These are phyloP conservation scores for Anthracocystis setariae DNA, from an alignment of 1,284 basidiomycete genomes.

Conservation along the genomic window DNA sequence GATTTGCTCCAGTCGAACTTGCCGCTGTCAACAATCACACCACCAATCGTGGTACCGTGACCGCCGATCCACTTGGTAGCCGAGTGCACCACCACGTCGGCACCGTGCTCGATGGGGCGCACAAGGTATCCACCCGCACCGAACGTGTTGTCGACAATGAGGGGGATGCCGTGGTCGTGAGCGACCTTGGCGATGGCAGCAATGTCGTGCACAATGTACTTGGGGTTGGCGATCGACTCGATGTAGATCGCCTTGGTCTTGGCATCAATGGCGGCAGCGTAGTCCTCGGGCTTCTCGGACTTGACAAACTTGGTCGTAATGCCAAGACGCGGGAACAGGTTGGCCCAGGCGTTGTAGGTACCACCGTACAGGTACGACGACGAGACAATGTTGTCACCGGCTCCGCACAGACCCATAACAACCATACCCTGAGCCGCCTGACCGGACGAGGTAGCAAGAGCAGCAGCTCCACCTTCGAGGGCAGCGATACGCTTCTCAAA, in stretches of 20 bases:
- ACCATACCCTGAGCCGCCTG: slow-evolving; percentile 85
- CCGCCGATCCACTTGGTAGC: slow-evolving; percentile 93
- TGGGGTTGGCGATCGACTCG: slow-evolving; percentile 87
- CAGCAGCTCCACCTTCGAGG: slow-evolving; percentile 82
- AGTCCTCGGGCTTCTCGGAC: slow-evolving; percentile 74
- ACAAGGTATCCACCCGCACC: slow-evolving; percentile 83
- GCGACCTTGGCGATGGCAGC: slow-evolving; percentile 81
- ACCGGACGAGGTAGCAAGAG: slow-evolving; percentile 81
- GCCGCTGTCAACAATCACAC: slow-evolving; percentile 82
- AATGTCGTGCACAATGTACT: slow-evolving; percentile 78
- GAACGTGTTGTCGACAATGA: slow-evolving; percentile 90
- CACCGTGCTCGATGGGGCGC: slow-evolving; percentile 80
- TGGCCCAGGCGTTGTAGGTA: slow-evolving; percentile 89
- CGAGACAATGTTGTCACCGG: slow-evolving; percentile 84
- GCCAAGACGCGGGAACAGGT: slow-evolving; percentile 77
- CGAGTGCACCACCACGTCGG: slow-evolving; percentile 86
- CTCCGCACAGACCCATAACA: slow-evolving; percentile 72
- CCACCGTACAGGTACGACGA: slow-evolving; percentile 69
- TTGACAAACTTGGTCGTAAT: slow-evolving; percentile 82
- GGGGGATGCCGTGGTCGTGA: slow-evolving; percentile 78
- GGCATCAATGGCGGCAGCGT: slow-evolving; percentile 73
- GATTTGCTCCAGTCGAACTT: slow-evolving; percentile 84
- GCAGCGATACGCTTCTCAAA: slow-evolving; percentile 86
- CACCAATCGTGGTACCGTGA: slow-evolving; percentile 86
- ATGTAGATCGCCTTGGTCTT: slow-evolving; percentile 73